Base-by-base conservation (phyloP, 2,329 filamentous ascomycete genomes). In the Phialophora verrucosa region DNA sequence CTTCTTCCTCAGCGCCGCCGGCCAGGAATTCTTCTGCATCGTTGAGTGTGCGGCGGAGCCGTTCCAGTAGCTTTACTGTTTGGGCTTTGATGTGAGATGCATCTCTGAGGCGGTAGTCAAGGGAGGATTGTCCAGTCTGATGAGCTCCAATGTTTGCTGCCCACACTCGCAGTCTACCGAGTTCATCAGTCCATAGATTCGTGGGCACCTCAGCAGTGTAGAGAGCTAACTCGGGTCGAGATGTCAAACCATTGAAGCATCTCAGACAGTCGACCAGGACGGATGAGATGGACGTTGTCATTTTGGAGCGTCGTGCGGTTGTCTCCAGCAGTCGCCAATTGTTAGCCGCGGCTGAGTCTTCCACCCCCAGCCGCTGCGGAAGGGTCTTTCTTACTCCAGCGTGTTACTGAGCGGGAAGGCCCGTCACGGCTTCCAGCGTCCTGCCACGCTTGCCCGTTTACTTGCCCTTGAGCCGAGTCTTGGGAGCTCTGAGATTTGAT, bases 141-240 rank as follows among this genome's bases (percentile, higher is more conserved):
- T 75, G 73, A 6, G 75, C 76, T 3, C 75, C 76, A 32, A 76
- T 73, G 63, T 78, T 78, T 0, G 63, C 72, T 1, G 73, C 71
- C 76, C 76, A 78, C 2, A 69, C 7, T 17, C 61, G 59, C 25
- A 69, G 35, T 25, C 67, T 58, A 3, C 64, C 67, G 14, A 64
- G 57, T 60, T 69, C 64, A 50, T 63, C 61, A 6, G 49, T 35
- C 67, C 67, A 69, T 11, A 29, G 20, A 14, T 35, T 31, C 17
- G 12, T 53, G 1, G 42, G 62, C 2, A 59, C 55, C 44, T 59
- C 62, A 23, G 11, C 25, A 4, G 61, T 17, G 31, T 63, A 51
- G 1, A 27, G 12, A 7, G 38, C 27, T 17, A 63, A 31, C 7
- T 63, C 29, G 5, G 25, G 7, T 7, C 42, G 53, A 7, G 53